These are phyloP conservation scores for Fonsecaea nubica DNA, from an alignment of 2,329 filamentous ascomycete genomes.

Conservation along the genomic window DNA sequence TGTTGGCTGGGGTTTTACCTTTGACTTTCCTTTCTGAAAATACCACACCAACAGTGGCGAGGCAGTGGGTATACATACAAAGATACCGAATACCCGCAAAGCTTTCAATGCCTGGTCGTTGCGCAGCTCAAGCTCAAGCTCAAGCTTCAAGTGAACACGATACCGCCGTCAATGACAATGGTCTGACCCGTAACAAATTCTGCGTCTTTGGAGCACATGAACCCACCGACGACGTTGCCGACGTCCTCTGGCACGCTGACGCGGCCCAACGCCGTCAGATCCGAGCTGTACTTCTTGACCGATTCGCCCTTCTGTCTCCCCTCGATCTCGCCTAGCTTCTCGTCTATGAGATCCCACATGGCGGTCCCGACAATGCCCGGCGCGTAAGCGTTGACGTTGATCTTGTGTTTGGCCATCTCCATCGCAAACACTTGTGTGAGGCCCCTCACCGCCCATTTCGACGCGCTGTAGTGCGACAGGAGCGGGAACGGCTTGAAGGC, in stretches of 20 bases:
- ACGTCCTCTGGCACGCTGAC: slow-evolving; percentile 69
- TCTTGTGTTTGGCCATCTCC: slow-evolving; percentile 68
- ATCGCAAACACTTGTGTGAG: slow-evolving; percentile 71
- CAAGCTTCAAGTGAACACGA: slow-evolving; percentile 50
- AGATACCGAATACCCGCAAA: not conserved
- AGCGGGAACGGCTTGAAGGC: slow-evolving; percentile 62
- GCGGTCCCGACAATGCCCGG: slow-evolving; percentile 71
- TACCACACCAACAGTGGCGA: not conserved
- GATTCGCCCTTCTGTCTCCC: slow-evolving; percentile 61
- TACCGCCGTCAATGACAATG: slow-evolving; percentile 66
- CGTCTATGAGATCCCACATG: slow-evolving; percentile 74
- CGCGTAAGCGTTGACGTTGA: slow-evolving; percentile 71
- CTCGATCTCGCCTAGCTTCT: slow-evolving; percentile 60
- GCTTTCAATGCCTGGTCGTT: too few species aligned
- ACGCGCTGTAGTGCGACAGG: slow-evolving; percentile 67
- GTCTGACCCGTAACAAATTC: slow-evolving; percentile 72
- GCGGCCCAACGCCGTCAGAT: slow-evolving; percentile 64
- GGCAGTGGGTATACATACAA: not conserved
- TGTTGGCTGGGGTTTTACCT: not conserved
- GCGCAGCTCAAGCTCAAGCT: not conserved
- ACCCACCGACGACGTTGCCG: slow-evolving; percentile 64
- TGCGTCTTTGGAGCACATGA: slow-evolving; percentile 63
- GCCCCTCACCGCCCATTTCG: slow-evolving; percentile 71
- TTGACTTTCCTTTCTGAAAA: not conserved
- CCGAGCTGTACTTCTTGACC: slow-evolving; percentile 61